Base-by-base conservation (phyloP, 2,329 filamentous ascomycete species). In the Hyphodiscus sp. region DNA sequence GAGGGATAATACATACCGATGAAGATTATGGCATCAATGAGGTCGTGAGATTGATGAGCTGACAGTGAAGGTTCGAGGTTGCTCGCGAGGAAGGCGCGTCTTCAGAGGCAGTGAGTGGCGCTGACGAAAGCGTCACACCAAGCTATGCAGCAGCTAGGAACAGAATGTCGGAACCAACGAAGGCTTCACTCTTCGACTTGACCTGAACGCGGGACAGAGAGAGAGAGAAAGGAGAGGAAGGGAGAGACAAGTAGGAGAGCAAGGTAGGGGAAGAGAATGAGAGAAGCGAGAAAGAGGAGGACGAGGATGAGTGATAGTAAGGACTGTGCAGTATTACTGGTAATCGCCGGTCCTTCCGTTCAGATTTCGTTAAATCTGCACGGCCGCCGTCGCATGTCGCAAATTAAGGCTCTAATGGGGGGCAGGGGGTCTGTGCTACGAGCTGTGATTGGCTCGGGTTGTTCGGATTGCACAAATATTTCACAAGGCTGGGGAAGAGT, bases 1-100 rank as follows among this genome's bases (percentile, higher is more conserved):
- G 50, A 49, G 53, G 41, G 20, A 46, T 43, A 51, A 51, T 46
- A 48, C 57, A 45, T 60, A 60, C 57, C 57, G 44, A 43, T 44
- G 26, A 42, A 46, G 45, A 50, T 48, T 49, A 44, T 44, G 48
- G 42, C 45, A 44, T 29, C 33, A 47, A 23, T 26, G 45, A 15
- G 46, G 23, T 52, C 30, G 45, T 49, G n/a, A 38, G 41, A 45
- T 48, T 20, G 42, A 20, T 48, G 47, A 11, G 16, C 29, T 43
- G 16, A 23, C 33, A 50, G 38, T 50, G 38, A 44, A 50, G 4
- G 38, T 26, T 42, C 38, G 47, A 41, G 45, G 49, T 15, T 49
- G 45, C 38, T 52, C 44, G 48, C 20, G 48, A 47, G 53, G 51
- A 55, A 55, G 45, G 46, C 52, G 55, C 55, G 54, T 53, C 33